A percentile compares a stretch with the other conserved stretches of the same genome.
These are phyloP conservation scores for Melocanna baccifera DNA, from an alignment of 176 grass and related monocot species.

Conservation along the genomic window DNA sequence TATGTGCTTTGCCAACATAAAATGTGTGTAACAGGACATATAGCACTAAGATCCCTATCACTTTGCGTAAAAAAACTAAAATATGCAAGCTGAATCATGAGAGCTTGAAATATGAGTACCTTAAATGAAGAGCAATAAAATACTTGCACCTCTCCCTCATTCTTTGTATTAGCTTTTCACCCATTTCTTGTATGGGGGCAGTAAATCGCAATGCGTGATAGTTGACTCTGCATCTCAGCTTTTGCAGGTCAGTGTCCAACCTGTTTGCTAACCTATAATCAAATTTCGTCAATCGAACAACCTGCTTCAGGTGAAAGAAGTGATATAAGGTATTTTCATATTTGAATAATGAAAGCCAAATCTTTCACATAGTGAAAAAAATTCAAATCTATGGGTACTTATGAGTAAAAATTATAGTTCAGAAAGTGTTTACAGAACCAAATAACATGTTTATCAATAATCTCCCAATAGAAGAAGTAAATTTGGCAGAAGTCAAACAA, in stretches of 20 bases:
- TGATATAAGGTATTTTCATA: slow-evolving; percentile 24
- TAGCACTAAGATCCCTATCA: slow-evolving; percentile 15
- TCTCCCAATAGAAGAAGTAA: neutral
- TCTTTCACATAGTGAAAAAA: slow-evolving; percentile 4
- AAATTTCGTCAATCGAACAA: slow-evolving; percentile 88
- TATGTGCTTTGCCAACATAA: neutral
- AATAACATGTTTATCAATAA: neutral
- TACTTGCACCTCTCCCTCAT: slow-evolving; percentile 77
- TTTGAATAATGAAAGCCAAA: neutral
- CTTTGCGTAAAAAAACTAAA: neutral
- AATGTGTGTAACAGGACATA: neutral
- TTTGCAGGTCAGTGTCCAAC: slow-evolving; percentile 85
- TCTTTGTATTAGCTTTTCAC: slow-evolving; percentile 66
- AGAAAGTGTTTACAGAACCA: neutral
- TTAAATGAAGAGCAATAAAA: slow-evolving; percentile 96
- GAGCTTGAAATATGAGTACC: slow-evolving; percentile 35
- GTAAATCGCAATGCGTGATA: slow-evolving; percentile 87
- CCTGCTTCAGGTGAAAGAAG: slow-evolving; percentile 52
- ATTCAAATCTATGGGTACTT: neutral
- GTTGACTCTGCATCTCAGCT: slow-evolving; percentile 91
- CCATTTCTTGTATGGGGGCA: slow-evolving; percentile 78
- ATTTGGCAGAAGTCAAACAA: neutral
- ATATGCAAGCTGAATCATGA: neutral
- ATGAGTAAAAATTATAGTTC: neutral
- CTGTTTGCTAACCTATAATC: slow-evolving; percentile 95